A percentile compares a stretch with the other conserved stretches of the same genome.
phyloP scores from a whole-genome alignment of 495 filamentous ascomycete genomes.

The Baudoinia panamericana region DNA sequence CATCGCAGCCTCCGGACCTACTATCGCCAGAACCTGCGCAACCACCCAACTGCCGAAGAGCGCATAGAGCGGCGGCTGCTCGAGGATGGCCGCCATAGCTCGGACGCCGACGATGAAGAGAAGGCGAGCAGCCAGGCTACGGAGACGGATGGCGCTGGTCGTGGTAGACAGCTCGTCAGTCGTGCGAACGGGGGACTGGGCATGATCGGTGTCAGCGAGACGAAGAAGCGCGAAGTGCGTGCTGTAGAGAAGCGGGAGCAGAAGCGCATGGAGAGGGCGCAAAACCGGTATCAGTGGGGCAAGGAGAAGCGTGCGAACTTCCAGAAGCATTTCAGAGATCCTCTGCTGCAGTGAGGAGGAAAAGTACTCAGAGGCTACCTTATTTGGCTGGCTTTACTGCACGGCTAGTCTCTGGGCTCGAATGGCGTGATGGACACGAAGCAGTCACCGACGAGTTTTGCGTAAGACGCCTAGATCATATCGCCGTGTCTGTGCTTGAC shows the following conservation, averaged over 20 bases:
- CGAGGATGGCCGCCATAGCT: constrained; percentile 24
- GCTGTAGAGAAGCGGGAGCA: constrained; percentile 53
- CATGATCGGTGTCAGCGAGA: constrained; percentile 59
- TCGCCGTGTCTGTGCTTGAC: too few species aligned
- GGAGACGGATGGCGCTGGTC: constrained; percentile 25
- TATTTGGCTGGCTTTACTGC: too few species aligned
- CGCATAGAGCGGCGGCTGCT: constrained; percentile 30
- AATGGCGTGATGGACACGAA: too few species aligned
- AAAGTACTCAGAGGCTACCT: too few species aligned
- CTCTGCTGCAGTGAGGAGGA: constrained; percentile 26
- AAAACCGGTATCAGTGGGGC: constrained; percentile 46
- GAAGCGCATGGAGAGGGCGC: constrained; percentile 46
- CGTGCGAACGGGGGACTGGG: constrained; percentile 61
- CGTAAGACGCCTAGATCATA: too few species aligned
- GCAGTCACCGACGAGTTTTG: too few species aligned
- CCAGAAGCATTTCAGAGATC: constrained; percentile 61
- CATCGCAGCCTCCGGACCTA: constrained; percentile 77
- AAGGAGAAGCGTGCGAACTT: constrained; percentile 51
- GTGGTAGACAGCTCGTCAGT: constrained; percentile 47
- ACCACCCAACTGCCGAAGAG: constrained; percentile 59
- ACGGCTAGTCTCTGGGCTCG: too few species aligned
- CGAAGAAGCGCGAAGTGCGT: constrained; percentile 52
- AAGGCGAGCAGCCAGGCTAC: constrained; percentile 23
- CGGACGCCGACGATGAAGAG: constrained; percentile 34
- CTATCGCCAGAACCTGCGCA: constrained; percentile 85